A percentile compares a stretch with the other conserved stretches of the same genome.
Conservation (phyloP, 164 flowering plant genomes). For the Chloranthus sessilifolius region DNA sequence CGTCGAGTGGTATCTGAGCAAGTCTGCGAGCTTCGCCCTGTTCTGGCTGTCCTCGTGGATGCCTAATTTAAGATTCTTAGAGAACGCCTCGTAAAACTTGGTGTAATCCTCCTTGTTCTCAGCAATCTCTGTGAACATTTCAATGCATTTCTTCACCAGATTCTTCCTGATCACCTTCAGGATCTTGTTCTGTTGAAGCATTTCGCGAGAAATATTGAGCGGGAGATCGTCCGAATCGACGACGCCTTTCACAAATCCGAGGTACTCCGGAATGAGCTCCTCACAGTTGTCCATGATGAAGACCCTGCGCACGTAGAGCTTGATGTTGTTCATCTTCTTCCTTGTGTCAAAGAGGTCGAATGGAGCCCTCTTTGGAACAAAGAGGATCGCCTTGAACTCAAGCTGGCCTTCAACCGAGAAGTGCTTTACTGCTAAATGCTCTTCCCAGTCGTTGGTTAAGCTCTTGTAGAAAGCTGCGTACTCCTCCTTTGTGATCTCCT, state of each 20-base stretch:
- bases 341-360: conserved; percentile 56
- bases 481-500: conserved; percentile 54
- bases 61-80: conserved; percentile 62
- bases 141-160: conserved; percentile 68
- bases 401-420: conserved; percentile 71
- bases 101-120: conserved; percentile 56
- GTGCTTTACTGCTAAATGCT: conserved; percentile 50
- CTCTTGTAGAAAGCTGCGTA: conserved; percentile 67
- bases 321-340: conserved; percentile 62
- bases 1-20: conserved; percentile 53
- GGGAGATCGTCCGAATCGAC: conserved; percentile 64
- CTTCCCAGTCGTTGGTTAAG: conserved; percentile 61
- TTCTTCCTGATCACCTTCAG: conserved; percentile 64
- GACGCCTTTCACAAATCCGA: conserved; percentile 51
- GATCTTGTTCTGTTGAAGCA: conserved; percentile 62
- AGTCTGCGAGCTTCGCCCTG: conserved; percentile 48
- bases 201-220: conserved; percentile 64
- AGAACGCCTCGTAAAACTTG: conserved; percentile 61
- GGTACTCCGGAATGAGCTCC: conserved; percentile 56
- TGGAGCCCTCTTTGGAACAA: conserved; percentile 54
- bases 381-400: conserved; percentile 52
- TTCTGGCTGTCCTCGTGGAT: conserved; percentile 61
- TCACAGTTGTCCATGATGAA: conserved; percentile 64
- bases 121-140: conserved; percentile 54
- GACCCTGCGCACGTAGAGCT: conserved; percentile 52